Evolutionary conservation across 2,329 filamentous ascomycete species (phyloP).

Genomic region (Ceratocystiopsis brevicomis): DNA sequence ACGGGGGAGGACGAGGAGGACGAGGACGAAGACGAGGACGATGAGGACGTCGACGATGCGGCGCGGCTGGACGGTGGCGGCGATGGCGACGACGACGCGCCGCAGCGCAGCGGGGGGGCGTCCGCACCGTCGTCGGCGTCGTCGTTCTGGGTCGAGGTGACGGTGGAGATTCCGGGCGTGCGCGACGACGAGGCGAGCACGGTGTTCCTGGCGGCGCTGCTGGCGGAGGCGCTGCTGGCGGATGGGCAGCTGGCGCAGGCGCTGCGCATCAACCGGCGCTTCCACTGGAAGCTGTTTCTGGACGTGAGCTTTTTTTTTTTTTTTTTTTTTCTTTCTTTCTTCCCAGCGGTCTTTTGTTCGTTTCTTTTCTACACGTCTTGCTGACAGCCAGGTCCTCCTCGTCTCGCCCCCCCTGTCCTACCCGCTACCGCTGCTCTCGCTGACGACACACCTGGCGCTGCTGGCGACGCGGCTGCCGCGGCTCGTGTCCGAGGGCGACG

Average conservation of each 20-base stretch:
- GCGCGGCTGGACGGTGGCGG: background rate
- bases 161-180: conserved; percentile 77
- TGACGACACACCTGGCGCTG: conserved; percentile 85
- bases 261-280: conserved; percentile 73
- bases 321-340: background rate
- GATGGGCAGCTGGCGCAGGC: conserved; percentile 50
- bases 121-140: conserved; percentile 14
- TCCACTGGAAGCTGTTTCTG: conserved; percentile 92
- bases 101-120: conserved; percentile 9
- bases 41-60: background rate
- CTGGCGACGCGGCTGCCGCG: conserved; percentile 69
- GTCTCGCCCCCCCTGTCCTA: conserved; percentile 89
- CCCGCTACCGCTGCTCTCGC: conserved; percentile 75
- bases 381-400: conserved; percentile 52
- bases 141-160: conserved; percentile 60
- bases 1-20: conserved; percentile 11
- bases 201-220: conserved; percentile 72
- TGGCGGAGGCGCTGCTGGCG: conserved; percentile 67
- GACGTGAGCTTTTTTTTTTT: conserved; percentile 46
- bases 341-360: background rate
- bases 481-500: conserved; percentile 74
- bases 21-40: conserved; percentile 10
- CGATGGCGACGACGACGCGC: conserved; percentile 10
- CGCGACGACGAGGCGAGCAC: conserved; percentile 82
- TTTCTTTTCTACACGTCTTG: background rate